Evolutionary conservation across 2,329 filamentous ascomycete genomes (phyloP), one percentile per base, ranked within the genome.

Genomic region (Ophiostoma novo-ulmi): DNA sequence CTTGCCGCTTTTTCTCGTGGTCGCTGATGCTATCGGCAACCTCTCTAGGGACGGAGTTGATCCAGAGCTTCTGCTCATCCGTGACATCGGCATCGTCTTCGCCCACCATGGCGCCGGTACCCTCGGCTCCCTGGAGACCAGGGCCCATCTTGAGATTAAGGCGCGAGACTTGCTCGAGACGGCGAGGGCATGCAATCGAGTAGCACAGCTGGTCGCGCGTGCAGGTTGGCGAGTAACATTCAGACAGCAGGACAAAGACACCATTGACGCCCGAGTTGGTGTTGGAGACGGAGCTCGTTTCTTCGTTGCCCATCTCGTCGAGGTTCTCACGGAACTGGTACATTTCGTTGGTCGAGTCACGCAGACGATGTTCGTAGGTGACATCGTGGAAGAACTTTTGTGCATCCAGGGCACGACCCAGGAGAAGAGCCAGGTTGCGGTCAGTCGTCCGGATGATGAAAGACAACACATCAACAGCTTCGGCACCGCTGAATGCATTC

Each of bases 311-410:
- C 71, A 98, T 94, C 69, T 98, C 94, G 81, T 94, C 90, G 79
- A 98, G 85, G 2, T 90, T 96, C 81, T 98, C 94, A 75, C 91
- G 89, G 80, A 99, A 99, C 78, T 98, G 94, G 79, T 98, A 99
- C 79, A 99, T 91, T 80, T 99, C 95, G 69, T 90, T 91, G 58
- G 90, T 88, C n/a, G 94, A 96, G 80, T 99, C 95, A 80, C 95
- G 91, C 76, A 99, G 83, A 67, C 95, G 88, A 80, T 99, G 95
- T 76, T 97, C 94, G 80, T 99, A 99, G 0, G 94, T 97, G 68
- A 98, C 95, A 84, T 99, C 95, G 82, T 99, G 95, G 79, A 99
- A 99, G 82, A 97, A 97, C 79, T 98, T 98, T 78, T 99, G 95
- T 35, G 95, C 95, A 81, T 99, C 95, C 72, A 99, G 83, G 61